Percentiles rank a stretch among this genome's conserved stretches.
These are phyloP conservation scores for Populus hybrid DNA, from an alignment of 441 rosid species.

Conservation along the genomic window DNA sequence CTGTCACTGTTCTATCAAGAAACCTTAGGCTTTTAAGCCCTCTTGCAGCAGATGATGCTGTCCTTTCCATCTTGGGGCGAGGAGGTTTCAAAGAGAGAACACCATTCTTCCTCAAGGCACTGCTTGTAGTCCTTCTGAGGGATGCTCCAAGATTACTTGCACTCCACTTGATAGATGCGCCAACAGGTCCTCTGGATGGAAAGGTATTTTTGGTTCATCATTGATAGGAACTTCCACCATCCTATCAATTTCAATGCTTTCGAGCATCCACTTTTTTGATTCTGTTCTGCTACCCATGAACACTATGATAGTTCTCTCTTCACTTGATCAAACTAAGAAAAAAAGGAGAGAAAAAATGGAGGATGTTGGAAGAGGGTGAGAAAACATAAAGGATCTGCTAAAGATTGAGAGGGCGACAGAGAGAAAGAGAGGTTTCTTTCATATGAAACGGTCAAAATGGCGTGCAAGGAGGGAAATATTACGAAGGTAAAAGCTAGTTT, in stretches of 20 bases:
- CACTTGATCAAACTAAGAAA: neutral
- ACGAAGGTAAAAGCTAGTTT: neutral
- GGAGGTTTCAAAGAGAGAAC: conserved; percentile 21
- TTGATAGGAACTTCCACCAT: conserved; percentile 40
- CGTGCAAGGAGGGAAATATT: neutral
- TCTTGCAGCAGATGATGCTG: conserved; percentile 56
- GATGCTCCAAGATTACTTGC: conserved; percentile 31
- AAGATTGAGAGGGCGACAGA: neutral
- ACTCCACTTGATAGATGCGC: conserved; percentile 4
- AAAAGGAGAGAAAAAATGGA: neutral
- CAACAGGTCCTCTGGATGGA: neutral
- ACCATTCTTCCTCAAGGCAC: conserved; percentile 29
- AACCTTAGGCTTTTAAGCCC: conserved; percentile 78
- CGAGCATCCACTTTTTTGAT: conserved; percentile 50
- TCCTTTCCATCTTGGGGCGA: conserved; percentile 40
- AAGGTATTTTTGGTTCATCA: conserved; percentile 5
- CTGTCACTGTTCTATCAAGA: conserved; percentile 67
- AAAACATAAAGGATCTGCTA: neutral
- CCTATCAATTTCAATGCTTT: conserved; percentile 48
- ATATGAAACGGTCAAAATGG: conserved; percentile 19
- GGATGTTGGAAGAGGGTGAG: neutral
- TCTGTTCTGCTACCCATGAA: conserved; percentile 25
- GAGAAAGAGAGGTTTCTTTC: neutral
- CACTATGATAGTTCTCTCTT: neutral
- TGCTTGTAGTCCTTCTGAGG: conserved; percentile 32